phyloP scores from a whole-genome alignment of 208 protist genomes.

The Vickermania ingenoplastis region DNA sequence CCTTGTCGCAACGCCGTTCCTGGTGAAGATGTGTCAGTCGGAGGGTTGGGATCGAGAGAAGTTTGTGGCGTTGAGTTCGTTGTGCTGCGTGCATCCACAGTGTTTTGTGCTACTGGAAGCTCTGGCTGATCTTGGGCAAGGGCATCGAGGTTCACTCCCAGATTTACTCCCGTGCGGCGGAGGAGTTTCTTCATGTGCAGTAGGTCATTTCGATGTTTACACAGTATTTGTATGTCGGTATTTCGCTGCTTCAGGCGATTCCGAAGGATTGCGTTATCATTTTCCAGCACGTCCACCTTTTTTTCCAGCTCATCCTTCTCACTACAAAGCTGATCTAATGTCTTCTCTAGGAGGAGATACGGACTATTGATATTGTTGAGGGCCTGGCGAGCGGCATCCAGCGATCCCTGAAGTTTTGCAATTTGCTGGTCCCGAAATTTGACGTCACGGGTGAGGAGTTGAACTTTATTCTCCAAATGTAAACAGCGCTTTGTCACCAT shows the following conservation, averaged over 20 bases:
- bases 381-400: slow-evolving; percentile 63
- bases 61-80: too few species aligned
- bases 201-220: slow-evolving; percentile 62
- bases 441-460: slow-evolving; percentile 46
- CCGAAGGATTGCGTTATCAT: slow-evolving; percentile 45
- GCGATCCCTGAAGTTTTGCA: slow-evolving; percentile 51
- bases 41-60: too few species aligned
- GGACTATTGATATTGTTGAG: slow-evolving; percentile 82
- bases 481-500: slow-evolving; percentile 81
- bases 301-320: slow-evolving; percentile 52
- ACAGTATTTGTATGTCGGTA: slow-evolving; percentile 47
- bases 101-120: too few species aligned
- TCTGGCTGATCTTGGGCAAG: too few species aligned
- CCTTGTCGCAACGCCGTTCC: too few species aligned
- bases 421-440: slow-evolving; percentile 67
- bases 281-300: slow-evolving; percentile 23
- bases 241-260: slow-evolving; percentile 39
- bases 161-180: slow-evolving; percentile 36
- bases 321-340: slow-evolving; percentile 35
- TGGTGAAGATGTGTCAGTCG: too few species aligned
- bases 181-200: slow-evolving; percentile 67
- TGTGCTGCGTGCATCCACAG: too few species aligned
- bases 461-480: slow-evolving; percentile 72
- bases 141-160: too few species aligned
- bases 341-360: slow-evolving; percentile 69